Evolutionary conservation across 495 filamentous ascomycete species (phyloP).

Genomic region (Aspergillus cristatus): DNA sequence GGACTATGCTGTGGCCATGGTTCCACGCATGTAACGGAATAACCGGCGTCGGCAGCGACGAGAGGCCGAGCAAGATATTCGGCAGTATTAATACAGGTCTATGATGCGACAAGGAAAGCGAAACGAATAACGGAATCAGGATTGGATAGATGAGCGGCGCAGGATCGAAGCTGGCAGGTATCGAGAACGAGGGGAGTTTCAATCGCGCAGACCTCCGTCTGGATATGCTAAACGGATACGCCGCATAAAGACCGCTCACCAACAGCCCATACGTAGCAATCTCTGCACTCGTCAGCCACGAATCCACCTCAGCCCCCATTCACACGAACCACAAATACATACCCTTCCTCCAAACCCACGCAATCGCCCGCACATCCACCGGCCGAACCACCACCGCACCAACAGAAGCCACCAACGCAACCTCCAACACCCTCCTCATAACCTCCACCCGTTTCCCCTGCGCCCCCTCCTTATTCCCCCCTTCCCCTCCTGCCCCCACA

Average conservation of each 20-base stretch:
- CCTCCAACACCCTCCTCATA: slow-evolving; percentile 36
- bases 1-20: slow-evolving; percentile 50
- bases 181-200: slow-evolving; percentile 31
- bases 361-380: slow-evolving; percentile 22
- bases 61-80: slow-evolving; percentile 73
- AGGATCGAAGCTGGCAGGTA: slow-evolving; percentile 76
- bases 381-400: slow-evolving; percentile 31
- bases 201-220: not conserved
- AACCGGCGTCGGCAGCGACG: slow-evolving; percentile 62
- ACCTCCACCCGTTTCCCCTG: slow-evolving; percentile 33
- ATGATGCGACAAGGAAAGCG: slow-evolving; percentile 60
- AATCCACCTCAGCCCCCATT: too few relatives aligned
- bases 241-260: slow-evolving; percentile 32
- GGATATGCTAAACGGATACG: slow-evolving; percentile 34
- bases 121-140: slow-evolving; percentile 64
- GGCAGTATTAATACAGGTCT: slow-evolving; percentile 51
- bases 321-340: too few relatives aligned
- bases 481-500: too few relatives aligned
- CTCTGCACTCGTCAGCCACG: slow-evolving; percentile 27
- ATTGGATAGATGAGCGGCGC: slow-evolving; percentile 85
- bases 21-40: slow-evolving; percentile 51
- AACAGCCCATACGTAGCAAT: slow-evolving; percentile 34
- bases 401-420: slow-evolving; percentile 33
- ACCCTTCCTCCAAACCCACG: slow-evolving; percentile 39
- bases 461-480: slow-evolving; percentile 21